Evolutionary conservation across 352 stramenopile genomes (phyloP).

Genomic region (Aphanomyces astaci): DNA sequence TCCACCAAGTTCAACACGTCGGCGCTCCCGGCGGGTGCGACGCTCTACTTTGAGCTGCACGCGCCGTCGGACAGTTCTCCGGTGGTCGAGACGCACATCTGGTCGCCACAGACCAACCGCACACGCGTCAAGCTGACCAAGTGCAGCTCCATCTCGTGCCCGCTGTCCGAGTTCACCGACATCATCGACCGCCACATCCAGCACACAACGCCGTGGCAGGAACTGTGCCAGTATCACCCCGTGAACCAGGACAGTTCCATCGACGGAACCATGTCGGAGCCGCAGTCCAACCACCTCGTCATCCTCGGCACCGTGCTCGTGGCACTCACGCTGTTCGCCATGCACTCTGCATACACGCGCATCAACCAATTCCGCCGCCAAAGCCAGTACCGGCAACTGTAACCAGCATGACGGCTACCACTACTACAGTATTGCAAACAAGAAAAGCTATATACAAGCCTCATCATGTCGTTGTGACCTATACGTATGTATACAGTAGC

Average conservation of each 20-base stretch:
- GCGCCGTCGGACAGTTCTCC: conserved; percentile 34
- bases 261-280: not conserved
- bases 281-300: not conserved
- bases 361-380: conserved; percentile 18
- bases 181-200: conserved; percentile 65
- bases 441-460: too few species aligned
- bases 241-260: conserved; percentile 6
- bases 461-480: too few species aligned
- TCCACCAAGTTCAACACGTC: conserved; percentile 55
- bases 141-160: conserved; percentile 59
- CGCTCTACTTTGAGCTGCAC: conserved; percentile 78
- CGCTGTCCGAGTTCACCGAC: conserved; percentile 62
- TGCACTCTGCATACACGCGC: conserved; percentile 13
- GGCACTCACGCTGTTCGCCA: conserved; percentile 15
- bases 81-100: conserved; percentile 58
- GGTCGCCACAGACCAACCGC: conserved; percentile 55
- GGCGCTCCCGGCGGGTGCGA: conserved; percentile 56
- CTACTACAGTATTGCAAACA: too few species aligned
- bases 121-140: conserved; percentile 67
- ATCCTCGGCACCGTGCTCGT: conserved; percentile 8
- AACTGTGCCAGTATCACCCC: conserved; percentile 68
- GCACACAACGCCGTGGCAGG: conserved; percentile 62
- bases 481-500: too few species aligned
- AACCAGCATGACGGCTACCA: too few species aligned
- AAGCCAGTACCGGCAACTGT: conserved; percentile 9